Conservation (phyloP, 305 asterid genomes). For the Rubia balearica region DNA sequence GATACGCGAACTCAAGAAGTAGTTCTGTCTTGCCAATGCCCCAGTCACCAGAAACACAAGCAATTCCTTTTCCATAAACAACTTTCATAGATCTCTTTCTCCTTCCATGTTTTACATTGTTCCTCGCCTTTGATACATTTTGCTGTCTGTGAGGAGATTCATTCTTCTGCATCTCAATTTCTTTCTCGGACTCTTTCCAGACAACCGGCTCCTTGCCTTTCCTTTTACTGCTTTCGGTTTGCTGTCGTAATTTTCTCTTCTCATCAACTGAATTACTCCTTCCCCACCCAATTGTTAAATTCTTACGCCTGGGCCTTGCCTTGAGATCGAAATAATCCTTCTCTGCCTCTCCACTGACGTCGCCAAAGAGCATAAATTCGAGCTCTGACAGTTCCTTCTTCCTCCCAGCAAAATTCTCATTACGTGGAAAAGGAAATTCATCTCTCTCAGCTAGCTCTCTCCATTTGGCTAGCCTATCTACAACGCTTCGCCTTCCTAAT, state of each 20-base stretch:
- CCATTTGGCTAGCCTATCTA: slow-evolving; percentile 76
- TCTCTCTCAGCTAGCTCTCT: slow-evolving; percentile 75
- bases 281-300: slow-evolving; percentile 71
- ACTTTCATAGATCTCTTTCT: slow-evolving; percentile 58
- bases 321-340: slow-evolving; percentile 74
- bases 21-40: slow-evolving; percentile 96
- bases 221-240: slow-evolving; percentile 34
- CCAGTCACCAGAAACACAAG: slow-evolving; percentile 86
- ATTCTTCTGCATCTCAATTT: slow-evolving; percentile 69
- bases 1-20: slow-evolving; percentile 75
- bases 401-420: slow-evolving; percentile 83
- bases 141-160: slow-evolving; percentile 37
- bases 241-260: slow-evolving; percentile 37
- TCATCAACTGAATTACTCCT: slow-evolving; percentile 60
- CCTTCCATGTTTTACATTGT: slow-evolving; percentile 38
- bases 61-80: slow-evolving; percentile 83
- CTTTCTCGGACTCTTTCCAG: slow-evolving; percentile 91
- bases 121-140: slow-evolving; percentile 32
- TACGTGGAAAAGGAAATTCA: slow-evolving; percentile 79
- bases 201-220: slow-evolving; percentile 78
- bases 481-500: slow-evolving; percentile 85
- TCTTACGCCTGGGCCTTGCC: slow-evolving; percentile 61
- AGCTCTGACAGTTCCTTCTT: slow-evolving; percentile 77
- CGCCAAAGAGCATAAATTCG: slow-evolving; percentile 92
- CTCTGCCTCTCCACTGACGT: slow-evolving; percentile 70